Base-by-base conservation (phyloP, 441 rosid species). In the Bocquillonia castaneifolia region DNA sequence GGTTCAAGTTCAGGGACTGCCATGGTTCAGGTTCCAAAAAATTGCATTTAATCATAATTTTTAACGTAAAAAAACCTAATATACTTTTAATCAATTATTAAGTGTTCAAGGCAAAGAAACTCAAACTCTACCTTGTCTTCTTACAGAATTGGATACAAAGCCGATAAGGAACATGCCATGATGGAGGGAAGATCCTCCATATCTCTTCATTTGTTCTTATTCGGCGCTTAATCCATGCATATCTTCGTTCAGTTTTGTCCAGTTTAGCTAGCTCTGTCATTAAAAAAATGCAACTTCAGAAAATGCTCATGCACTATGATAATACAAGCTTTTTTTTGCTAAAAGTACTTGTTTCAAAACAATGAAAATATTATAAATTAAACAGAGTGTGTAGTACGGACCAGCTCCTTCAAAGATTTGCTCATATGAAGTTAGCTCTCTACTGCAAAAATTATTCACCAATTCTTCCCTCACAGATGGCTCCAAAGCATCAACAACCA, bases 331-430 rank as follows among this genome's bases (percentile, higher is more conserved):
- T 18, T 42, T 13, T 5, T 14, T 15, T 12, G 0, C 13, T 20
- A 72, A 58, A 22, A 1, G n/a, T 12, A 44, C 0, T n/a, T 1
- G 34, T 15, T 15, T 5, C 29, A 31, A 17, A 18, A 62, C 15
- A 61, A 22, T 12, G 6, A 12, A 36, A 75, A 40, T 37, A 32
- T 18, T 28, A 44, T 12, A 14, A 32, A 52, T 3, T 40, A 29
- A 48, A 68, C 20, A 50, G 23, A 26, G 14, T 9, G 65, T 57
- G 28, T 40, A 26, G n/a, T 50, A 82, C 85, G 71, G 77, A 95
- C 99, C 99, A 75, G 97, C 99, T 86, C 99, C 98, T 88, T 92
- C 97, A 76, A 92, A 95, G 60, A 95, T 95, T 79, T 95, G 98
- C 80, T 90, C 97, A 78, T 92, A 95, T 60, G 98, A 95, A 70